Evolutionary conservation across 1,284 basidiomycete genomes (phyloP), one percentile per base, ranked within the genome.

Genomic region (Tilletia walkeri): DNA sequence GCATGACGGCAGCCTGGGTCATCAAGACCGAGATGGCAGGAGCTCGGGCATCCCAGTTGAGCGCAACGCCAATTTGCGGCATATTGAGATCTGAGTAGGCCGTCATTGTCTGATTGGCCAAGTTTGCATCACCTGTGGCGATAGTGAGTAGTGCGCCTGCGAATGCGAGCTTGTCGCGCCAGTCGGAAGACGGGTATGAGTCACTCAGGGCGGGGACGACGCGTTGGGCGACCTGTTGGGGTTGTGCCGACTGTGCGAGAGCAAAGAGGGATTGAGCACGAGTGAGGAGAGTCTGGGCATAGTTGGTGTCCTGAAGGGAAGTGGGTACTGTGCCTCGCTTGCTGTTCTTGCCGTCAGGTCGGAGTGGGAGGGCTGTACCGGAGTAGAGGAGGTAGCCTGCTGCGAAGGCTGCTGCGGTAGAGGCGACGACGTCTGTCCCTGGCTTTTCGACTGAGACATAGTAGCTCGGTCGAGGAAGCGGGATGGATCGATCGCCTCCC

Each of bases 41-140:
- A 0, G 88, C 87, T 82, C 92, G 92, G 1, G 89, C 88, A 80
- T 95, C 93, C 94, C 94, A 96, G 81, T 95, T 94, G 85, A 94
- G 92, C 5, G 91, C 89, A 4, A 86, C 84, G 67, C 49, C 50
- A 30, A 67, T 45, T n/a, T 54, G 47, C 5, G 41, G 47, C 48
- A 49, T 50, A 3, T 9, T 1, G 30, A 67, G 67, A 53, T 88
- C 85, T 4, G 85, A 79, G 82, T 90, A 94, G 78, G 88, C 88
- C 3, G 84, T 79, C 77, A 89, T 86, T 0, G 92, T 92, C 71
- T 92, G 88, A 24, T 87, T 81, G 78, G 90, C 91, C 69, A 89
- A 86, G 16, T 86, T 84, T 18, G 88, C 86, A 12, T 85, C 88
- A 73, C 90, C 89, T n/a, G 86, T 86, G 0, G 91, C 91, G 77